Evolutionary conservation across 2,329 filamentous ascomycete species (phyloP), one percentile per base, ranked within the genome.

Genomic region (Epichloe brachyelytri): DNA sequence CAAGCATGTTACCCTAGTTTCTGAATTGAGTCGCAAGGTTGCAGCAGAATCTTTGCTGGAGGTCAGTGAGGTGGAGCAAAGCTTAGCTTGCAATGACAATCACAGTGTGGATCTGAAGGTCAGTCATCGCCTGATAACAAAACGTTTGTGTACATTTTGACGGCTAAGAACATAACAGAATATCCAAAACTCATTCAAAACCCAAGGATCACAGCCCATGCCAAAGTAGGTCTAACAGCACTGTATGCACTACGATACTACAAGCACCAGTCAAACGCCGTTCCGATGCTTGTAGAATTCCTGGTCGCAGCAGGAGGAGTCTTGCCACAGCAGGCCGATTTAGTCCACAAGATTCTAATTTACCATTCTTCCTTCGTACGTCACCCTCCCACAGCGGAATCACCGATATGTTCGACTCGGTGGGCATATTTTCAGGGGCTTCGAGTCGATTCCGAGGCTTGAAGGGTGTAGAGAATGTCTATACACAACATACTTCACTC

Each of bases 401-500:
- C 52, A 83, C 88, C 0, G 91, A 97, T 57, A 80, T 97, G 6
- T 97, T 98, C 60, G 90, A 97, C 62, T 85, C 88, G 0, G 80
- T 85, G 0, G 91, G 88, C 4, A 91, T 98, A 56, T 95, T 98
- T 68, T 87, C 88, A 0, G 87, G 87, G 12, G 89, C 90, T 11
- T 79, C 88, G 39, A 88, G 85, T 61, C 82, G 90, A 5, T 89
- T 98, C 67, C 95, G 95, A 62, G 93, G 93, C 0, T 75, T 98
- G 14, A 96, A 97, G 63, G 93, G 93, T 2, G 93, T 98, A 1
- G 94, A 98, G 66, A 98, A 98, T 60, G 93, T 98, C 30, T 98
- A 98, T 66, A 98, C 93, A 0, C 94, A 98, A 65, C 93, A 98
- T 66, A 94, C 88, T 5, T 89, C 94, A 0, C 77, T 88, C 20